Percentiles rank a stretch among this genome's conserved stretches.
Conservation (phyloP, 306 rosid species). For the Dryas drummondii region DNA sequence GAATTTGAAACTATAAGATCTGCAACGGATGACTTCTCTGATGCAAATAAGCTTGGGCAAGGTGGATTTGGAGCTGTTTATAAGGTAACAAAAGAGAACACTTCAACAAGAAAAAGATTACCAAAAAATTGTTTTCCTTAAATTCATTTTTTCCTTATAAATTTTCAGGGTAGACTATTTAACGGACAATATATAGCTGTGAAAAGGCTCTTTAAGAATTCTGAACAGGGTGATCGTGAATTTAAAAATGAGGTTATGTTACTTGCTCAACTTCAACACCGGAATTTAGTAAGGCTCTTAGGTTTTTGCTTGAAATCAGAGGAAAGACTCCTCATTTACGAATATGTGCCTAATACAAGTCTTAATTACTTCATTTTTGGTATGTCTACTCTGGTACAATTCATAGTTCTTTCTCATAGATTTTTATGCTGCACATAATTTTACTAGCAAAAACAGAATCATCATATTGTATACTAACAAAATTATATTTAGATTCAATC, state of each 20-base stretch:
- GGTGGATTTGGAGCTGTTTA: slow-evolving; percentile 5
- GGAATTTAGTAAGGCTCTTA: slow-evolving; percentile 4
- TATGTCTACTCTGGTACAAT: background rate
- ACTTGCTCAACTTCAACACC: slow-evolving; percentile 13
- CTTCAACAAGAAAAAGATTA: too few species aligned
- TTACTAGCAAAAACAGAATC: too few species aligned
- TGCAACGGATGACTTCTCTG: slow-evolving; percentile 1
- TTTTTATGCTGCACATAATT: background rate
- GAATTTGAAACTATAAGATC: background rate
- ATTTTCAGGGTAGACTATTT: too few species aligned
- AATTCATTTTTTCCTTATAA: too few species aligned
- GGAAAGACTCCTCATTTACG: slow-evolving; percentile 11
- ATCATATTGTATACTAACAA: background rate
- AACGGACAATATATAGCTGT: background rate
- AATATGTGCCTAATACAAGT: background rate
- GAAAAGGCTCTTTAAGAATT: background rate
- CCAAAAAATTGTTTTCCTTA: too few species aligned
- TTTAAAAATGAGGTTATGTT: background rate
- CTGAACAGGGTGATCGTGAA: slow-evolving; percentile 3
- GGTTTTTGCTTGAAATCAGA: background rate
- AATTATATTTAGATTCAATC: background rate
- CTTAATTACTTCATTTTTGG: slow-evolving; percentile 14
- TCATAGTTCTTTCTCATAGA: background rate
- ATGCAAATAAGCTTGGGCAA: background rate
- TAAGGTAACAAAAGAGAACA: background rate